Conservation (phyloP, 257 asterid genomes). For the Vinca minor region DNA sequence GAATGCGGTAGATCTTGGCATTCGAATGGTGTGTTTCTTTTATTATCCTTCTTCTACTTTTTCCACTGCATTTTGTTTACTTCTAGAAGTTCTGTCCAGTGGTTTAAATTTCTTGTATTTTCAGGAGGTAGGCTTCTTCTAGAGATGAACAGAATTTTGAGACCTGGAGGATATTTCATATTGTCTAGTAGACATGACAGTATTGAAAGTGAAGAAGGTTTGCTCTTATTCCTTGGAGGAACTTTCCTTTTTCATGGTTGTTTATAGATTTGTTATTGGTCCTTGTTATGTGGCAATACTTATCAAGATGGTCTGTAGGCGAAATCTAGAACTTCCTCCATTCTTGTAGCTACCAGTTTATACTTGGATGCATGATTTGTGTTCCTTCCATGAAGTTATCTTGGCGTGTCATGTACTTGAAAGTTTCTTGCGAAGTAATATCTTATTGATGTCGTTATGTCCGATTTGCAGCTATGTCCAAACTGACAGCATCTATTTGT, state of each 20-base stretch:
- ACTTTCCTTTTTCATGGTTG: neutral
- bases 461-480: conserved; percentile 60
- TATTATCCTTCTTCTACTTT: conserved; percentile 16
- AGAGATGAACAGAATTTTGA: conserved; percentile 86
- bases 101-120: conserved; percentile 13
- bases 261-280: neutral
- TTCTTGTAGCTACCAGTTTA: neutral
- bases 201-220: conserved; percentile 90
- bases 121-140: conserved; percentile 85
- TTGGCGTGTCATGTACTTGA: neutral
- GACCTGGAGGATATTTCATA: conserved; percentile 94
- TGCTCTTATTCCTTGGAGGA: conserved; percentile 18
- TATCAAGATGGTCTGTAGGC: conserved; percentile 1
- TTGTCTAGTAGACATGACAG: conserved; percentile 63
- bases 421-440: conserved; percentile 6
- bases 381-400: neutral
- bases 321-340: neutral
- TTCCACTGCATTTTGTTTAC: conserved; percentile 7
- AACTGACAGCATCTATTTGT: conserved; percentile 64
- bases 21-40: conserved; percentile 51
- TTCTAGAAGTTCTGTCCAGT: neutral
- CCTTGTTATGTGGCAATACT: neutral
- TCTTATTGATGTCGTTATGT: conserved; percentile 7
- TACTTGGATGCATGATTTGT: neutral
- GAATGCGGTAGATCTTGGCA: conserved; percentile 82